These are phyloP conservation scores for Cercospora berteroae DNA, from an alignment of 2,329 filamentous ascomycete species.

Conservation along the genomic window DNA sequence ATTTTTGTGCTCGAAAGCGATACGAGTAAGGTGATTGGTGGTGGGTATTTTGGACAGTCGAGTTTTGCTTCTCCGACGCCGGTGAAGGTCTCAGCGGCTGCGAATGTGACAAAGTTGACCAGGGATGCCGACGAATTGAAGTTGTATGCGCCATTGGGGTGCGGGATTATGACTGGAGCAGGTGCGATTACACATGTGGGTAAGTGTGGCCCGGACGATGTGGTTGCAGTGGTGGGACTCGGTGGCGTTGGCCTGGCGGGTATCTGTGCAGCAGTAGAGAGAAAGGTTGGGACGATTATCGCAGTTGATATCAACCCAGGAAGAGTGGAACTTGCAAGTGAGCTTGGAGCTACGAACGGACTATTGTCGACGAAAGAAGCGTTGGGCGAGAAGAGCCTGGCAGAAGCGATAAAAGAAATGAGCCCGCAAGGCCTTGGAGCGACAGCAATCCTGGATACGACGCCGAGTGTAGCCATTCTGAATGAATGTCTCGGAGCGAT, in stretches of 20 bases:
- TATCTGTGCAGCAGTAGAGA: conserved; percentile 41
- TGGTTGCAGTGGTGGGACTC: conserved; percentile 41
- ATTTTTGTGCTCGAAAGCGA: conserved; percentile 25
- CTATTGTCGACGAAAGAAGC: conserved; percentile 18
- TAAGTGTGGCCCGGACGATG: conserved; percentile 29
- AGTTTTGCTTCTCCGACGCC: conserved; percentile 38
- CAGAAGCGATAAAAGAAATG: conserved; percentile 20
- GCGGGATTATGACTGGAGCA: conserved; percentile 47
- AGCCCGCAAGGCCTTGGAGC: conserved; percentile 38
- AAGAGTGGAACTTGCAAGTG: conserved; percentile 45
- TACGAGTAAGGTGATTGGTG: conserved; percentile 24
- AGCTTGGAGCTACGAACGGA: conserved; percentile 45
- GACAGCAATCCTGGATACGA: conserved; percentile 50
- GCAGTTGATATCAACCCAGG: conserved; percentile 48
- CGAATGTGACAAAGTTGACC: conserved; percentile 29
- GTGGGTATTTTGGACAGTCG: conserved; percentile 42
- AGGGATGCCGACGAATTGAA: conserved; percentile 31
- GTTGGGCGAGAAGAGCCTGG: conserved; percentile 9
- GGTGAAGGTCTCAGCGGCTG: conserved; percentile 33
- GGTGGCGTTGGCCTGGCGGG: conserved; percentile 46
- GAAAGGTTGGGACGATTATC: conserved; percentile 41
- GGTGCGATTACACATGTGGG: conserved; percentile 44
- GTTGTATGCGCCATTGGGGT: conserved; percentile 44
- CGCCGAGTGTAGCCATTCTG: conserved; percentile 43
- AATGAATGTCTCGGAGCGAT: conserved; percentile 42